Conservation (phyloP, 805 yeast species). For the Zygosaccharomyces bisporus region DNA sequence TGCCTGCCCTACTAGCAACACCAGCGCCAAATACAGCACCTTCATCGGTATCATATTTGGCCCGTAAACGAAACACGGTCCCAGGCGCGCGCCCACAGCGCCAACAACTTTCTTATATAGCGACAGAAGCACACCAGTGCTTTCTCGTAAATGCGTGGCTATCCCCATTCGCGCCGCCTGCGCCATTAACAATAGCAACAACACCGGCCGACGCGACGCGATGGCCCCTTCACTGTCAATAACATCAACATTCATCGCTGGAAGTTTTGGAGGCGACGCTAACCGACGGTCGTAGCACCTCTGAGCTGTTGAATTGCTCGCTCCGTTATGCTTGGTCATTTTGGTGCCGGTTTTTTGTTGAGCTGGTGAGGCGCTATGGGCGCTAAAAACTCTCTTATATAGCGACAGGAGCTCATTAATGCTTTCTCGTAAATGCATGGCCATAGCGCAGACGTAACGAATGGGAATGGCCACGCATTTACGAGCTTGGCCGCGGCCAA, state of each 20-base stretch:
- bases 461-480: too few species aligned
- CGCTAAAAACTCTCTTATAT: background rate
- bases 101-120: background rate
- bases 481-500: too few species aligned
- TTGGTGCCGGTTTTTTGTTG: conserved; percentile 1
- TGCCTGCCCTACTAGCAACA: conserved; percentile 23
- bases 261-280: background rate
- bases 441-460: too few species aligned
- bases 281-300: background rate
- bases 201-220: conserved; percentile 7
- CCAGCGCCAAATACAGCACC: conserved; percentile 1
- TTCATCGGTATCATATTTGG: conserved; percentile 7
- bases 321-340: background rate
- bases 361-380: too few species aligned
- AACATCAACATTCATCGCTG: background rate
- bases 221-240: conserved; percentile 2
- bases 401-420: background rate
- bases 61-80: background rate
- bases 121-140: background rate
- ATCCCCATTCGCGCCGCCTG: background rate
- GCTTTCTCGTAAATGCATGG: background rate
- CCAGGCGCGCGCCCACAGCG: background rate
- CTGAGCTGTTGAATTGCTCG: background rate
- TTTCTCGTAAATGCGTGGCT: background rate
- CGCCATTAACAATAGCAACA: background rate